A percentile compares a stretch with the other conserved stretches of the same genome.
phyloP scores from a whole-genome alignment of 441 rosid genomes.

The Raphanus hybrid region DNA sequence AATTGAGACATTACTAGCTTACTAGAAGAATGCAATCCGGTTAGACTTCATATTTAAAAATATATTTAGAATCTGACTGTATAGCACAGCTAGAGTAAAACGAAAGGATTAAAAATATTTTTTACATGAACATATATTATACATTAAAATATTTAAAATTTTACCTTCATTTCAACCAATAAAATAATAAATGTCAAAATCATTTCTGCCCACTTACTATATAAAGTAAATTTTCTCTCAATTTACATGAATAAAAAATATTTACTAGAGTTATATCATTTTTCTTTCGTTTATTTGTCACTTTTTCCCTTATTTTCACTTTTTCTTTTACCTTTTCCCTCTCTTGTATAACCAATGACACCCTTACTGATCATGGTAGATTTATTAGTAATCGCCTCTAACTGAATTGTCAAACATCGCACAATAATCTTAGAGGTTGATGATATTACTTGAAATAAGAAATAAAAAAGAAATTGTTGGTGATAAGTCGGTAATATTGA shows the following conservation, averaged over 20 bases:
- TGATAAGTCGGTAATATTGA: conserved; percentile 1
- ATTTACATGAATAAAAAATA: not conserved
- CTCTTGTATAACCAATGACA: not conserved
- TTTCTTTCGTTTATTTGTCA: too few relatives aligned
- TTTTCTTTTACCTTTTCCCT: not conserved
- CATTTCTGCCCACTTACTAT: not conserved
- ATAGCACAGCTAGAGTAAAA: not conserved
- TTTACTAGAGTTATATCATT: too few relatives aligned
- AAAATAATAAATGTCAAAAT: not conserved
- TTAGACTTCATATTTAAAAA: not conserved
- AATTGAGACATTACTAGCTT: not conserved
- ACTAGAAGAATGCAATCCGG: not conserved
- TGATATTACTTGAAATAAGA: not conserved
- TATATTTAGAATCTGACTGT: not conserved
- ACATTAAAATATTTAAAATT: too few relatives aligned
- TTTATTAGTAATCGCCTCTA: not conserved
- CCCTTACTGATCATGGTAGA: not conserved
- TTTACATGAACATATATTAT: too few relatives aligned
- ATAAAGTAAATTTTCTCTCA: not conserved
- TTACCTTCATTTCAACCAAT: not conserved
- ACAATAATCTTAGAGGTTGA: not conserved
- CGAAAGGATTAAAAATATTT: not conserved
- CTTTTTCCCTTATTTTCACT: not conserved
- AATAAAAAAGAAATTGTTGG: not conserved
- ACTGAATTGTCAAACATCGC: not conserved